Evolutionary conservation across 2,329 filamentous ascomycete genomes (phyloP), one percentile per base, ranked within the genome.

Genomic region (Fusarium xylarioides): DNA sequence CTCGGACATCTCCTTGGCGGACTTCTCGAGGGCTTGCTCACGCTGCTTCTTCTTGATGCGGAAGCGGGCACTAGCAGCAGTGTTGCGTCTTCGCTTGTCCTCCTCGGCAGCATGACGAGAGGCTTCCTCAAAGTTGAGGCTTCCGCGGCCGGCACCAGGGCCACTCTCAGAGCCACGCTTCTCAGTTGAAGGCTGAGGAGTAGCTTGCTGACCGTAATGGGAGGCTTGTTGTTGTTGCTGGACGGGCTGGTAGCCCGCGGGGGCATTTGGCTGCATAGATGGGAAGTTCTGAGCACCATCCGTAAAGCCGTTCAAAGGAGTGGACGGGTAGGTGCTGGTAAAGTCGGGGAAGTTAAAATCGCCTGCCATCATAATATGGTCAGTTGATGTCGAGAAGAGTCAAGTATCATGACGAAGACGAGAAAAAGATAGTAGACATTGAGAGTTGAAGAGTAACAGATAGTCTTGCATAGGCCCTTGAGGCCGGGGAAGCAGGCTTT

Each of bases 31-130:
- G 14, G 93, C 92, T 82, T 95, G 93, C 85, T 97, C 94, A 56
- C 94, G 92, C 84, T 96, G 93, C 90, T 97, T 97, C 91, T 97
- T 97, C 90, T 97, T 97, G 80, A 96, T 91, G 67, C 94, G 92
- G 88, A 97, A 97, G 55, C 94, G 92, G 23, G 94, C 94, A 74
- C 92, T 95, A 62, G 94, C 94, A 37, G 94, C 94, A 5, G 95
- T 97, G 84, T 97, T 97, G 73, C 94, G 91, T 66, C 94, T 91
- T 55, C 94, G 92, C 85, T 97, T 97, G 81, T 97, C 94, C 83
- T 97, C 94, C 82, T 97, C 94, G 28, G 94, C 94, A 18, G 92
- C 92, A 11, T 91, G 75, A 43, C 93, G 91, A 18, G 92, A 91
- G 43, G 90, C 86, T 71, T 95, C 93, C 81, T 95, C 93, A 54